phyloP scores from a whole-genome alignment of 2,329 filamentous ascomycete species.

The Nemania sp. region DNA sequence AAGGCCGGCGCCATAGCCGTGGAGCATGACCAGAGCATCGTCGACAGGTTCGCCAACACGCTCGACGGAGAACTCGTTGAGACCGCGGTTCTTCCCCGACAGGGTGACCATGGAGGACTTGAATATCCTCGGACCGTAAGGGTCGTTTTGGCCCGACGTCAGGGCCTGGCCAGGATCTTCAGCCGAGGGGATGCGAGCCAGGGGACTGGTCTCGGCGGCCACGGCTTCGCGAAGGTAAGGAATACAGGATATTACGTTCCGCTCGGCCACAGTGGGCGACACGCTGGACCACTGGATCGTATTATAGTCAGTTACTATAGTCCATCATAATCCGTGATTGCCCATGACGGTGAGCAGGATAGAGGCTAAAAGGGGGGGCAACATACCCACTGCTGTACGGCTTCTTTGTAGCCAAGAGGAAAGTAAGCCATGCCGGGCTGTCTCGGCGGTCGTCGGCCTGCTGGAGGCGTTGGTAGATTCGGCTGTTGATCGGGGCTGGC shows the following conservation, averaged over 20 bases:
- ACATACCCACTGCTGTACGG: slow-evolving; percentile 86
- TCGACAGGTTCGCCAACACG: slow-evolving; percentile 76
- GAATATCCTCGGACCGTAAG: slow-evolving; percentile 85
- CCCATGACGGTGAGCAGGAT: background rate
- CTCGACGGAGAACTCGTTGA: slow-evolving; percentile 94
- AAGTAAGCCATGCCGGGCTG: slow-evolving; percentile 60
- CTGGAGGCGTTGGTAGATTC: slow-evolving; percentile 41
- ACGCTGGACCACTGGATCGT: slow-evolving; percentile 74
- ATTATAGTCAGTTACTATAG: slow-evolving; percentile 25
- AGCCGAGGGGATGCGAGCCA: slow-evolving; percentile 38
- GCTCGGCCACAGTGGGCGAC: slow-evolving; percentile 82
- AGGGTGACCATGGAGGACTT: slow-evolving; percentile 81
- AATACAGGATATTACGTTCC: slow-evolving; percentile 82
- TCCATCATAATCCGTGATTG: background rate
- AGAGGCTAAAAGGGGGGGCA: slow-evolving; percentile 1
- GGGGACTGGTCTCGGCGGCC: slow-evolving; percentile 50
- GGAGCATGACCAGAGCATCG: slow-evolving; percentile 90
- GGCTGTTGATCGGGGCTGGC: slow-evolving; percentile 46
- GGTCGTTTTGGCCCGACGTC: slow-evolving; percentile 64
- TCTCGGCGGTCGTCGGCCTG: slow-evolving; percentile 34
- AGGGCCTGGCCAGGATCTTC: slow-evolving; percentile 47
- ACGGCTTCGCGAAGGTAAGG: slow-evolving; percentile 79
- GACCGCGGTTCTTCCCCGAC: slow-evolving; percentile 78
- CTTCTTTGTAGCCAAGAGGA: slow-evolving; percentile 88
- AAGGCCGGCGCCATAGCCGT: slow-evolving; percentile 93